These are phyloP conservation scores for Eudorina sp. DNA, from an alignment of 139 green algal species.

Conservation along the genomic window DNA sequence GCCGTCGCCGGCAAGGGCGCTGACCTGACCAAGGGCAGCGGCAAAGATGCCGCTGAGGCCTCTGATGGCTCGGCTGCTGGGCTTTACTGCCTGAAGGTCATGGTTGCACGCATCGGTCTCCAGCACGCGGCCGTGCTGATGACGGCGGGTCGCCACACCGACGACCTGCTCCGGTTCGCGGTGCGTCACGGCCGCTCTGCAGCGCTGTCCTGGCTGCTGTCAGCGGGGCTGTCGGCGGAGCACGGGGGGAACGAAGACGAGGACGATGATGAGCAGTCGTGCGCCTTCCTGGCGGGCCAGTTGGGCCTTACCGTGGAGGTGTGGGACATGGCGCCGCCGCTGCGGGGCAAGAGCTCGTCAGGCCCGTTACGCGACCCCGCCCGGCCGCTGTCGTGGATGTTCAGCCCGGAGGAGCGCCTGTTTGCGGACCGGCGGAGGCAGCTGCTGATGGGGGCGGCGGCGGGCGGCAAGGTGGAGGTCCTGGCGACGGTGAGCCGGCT, in stretches of 20 bases:
- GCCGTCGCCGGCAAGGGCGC: too few relatives aligned
- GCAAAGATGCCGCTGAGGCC: background rate
- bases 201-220: conserved; percentile 25
- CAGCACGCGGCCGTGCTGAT: background rate
- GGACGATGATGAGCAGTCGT: conserved; percentile 8
- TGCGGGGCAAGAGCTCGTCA: background rate
- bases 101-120: background rate
- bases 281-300: conserved; percentile 21
- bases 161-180: conserved; percentile 33
- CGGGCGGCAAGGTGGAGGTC: conserved; percentile 4
- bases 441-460: conserved; percentile 40
- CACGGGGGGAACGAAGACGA: background rate
- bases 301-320: conserved; percentile 15
- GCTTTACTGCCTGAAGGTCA: background rate
- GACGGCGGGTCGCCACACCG: background rate
- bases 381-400: background rate
- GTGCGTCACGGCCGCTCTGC: background rate
- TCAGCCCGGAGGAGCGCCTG: background rate
- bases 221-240: background rate
- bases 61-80: background rate
- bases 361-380: background rate
- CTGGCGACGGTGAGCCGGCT: conserved; percentile 14
- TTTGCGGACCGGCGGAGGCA: conserved; percentile 5
- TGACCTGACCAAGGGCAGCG: too few relatives aligned
- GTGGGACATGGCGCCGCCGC: conserved; percentile 26